Evolutionary conservation across 2,329 filamentous ascomycete species (phyloP).

Genomic region (Orbilia javanica): DNA sequence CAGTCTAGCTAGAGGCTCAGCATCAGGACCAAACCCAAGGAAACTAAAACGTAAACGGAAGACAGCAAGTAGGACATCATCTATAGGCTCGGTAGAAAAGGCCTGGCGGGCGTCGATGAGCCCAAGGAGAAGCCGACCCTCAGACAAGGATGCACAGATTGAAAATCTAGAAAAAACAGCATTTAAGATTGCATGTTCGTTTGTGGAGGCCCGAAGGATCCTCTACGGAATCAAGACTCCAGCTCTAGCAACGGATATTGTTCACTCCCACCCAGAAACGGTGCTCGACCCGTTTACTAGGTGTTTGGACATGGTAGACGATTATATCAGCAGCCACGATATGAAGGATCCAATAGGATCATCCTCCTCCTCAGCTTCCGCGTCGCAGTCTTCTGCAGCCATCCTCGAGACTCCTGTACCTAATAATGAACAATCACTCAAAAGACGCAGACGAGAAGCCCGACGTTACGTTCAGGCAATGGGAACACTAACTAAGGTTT

Average conservation of each 20-base stretch:
- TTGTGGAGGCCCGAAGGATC: constrained; percentile 70
- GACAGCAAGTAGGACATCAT: constrained; percentile 65
- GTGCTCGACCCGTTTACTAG: constrained; percentile 68
- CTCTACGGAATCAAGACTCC: constrained; percentile 69
- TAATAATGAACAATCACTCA: constrained; percentile 42
- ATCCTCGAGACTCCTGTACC: constrained; percentile 48
- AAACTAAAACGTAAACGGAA: constrained; percentile 72
- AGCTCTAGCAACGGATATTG: constrained; percentile 20
- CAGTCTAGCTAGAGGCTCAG: constrained; percentile 58
- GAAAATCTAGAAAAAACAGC: constrained; percentile 70
- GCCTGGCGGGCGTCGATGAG: constrained; percentile 67
- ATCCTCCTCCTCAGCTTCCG: constrained; percentile 18
- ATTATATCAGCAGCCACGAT: constrained; percentile 75
- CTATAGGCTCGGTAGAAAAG: constrained; percentile 65
- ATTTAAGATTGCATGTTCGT: constrained; percentile 70
- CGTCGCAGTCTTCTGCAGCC: constrained; percentile 10
- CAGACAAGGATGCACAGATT: constrained; percentile 64
- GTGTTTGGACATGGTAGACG: constrained; percentile 71
- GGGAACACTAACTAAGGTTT: constrained; percentile 42
- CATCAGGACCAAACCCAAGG: constrained; percentile 61
- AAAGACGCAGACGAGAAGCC: constrained; percentile 44
- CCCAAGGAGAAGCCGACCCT: constrained; percentile 67
- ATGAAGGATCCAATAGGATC: neutral
- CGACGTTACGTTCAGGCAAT: constrained; percentile 50
- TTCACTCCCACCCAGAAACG: constrained; percentile 35